Conservation (phyloP, 305 asterid genomes). For the Stenogyne calaminthoides region DNA sequence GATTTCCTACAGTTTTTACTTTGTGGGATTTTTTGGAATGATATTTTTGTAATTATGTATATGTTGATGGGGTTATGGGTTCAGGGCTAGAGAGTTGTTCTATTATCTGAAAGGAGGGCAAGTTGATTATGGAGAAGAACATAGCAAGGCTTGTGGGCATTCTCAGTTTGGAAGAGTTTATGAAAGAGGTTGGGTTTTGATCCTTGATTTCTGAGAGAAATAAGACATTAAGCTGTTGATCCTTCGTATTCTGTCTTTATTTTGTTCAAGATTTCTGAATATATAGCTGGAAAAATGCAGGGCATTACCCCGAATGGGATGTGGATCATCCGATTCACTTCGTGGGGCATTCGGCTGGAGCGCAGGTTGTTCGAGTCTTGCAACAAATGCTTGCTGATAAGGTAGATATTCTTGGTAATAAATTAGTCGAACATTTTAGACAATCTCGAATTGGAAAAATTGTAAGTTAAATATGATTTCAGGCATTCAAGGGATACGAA, state of each 20-base stretch:
- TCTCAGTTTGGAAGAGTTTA: conserved; percentile 76
- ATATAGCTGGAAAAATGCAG: conserved; percentile 40
- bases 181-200: conserved; percentile 52
- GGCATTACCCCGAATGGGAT: conserved; percentile 96
- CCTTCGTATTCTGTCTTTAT: background rate
- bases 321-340: conserved; percentile 92
- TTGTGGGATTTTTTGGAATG: background rate
- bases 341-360: conserved; percentile 99
- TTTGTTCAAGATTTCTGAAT: background rate
- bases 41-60: conserved; percentile 16
- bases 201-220: background rate
- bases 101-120: conserved; percentile 95
- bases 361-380: conserved; percentile 86
- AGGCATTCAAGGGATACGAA: conserved; percentile 82
- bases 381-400: conserved; percentile 98
- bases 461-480: conserved; percentile 23
- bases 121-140: conserved; percentile 96
- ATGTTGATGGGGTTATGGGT: conserved; percentile 35
- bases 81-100: conserved; percentile 88
- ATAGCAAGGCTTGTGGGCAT: conserved; percentile 88
- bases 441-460: conserved; percentile 5
- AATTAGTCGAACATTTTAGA: background rate
- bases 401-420: conserved; percentile 40
- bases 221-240: background rate
- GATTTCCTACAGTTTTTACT: background rate